phyloP scores from a whole-genome alignment of 2,329 filamentous ascomycete genomes.

The Fusarium sublunatum region DNA sequence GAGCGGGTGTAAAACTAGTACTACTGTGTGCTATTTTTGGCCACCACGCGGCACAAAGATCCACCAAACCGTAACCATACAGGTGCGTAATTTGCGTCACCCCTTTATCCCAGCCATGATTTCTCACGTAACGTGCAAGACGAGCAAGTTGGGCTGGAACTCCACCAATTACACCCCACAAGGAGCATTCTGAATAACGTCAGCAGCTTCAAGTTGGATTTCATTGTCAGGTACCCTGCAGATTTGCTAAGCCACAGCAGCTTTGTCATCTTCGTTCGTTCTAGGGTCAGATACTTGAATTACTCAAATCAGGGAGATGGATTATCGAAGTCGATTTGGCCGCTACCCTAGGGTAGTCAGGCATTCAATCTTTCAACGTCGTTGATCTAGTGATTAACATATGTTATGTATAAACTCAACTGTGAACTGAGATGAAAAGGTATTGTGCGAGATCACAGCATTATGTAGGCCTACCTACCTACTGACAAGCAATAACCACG shows the following conservation, averaged over 20 bases:
- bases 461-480: too few relatives aligned
- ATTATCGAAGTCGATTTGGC: too few relatives aligned
- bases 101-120: conserved; percentile 8
- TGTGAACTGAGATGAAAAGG: too few relatives aligned
- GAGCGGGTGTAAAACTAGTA: not conserved
- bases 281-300: not conserved
- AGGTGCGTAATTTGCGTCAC: conserved; percentile 9
- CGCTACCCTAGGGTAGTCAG: too few relatives aligned
- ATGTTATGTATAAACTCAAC: too few relatives aligned
- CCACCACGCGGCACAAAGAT: not conserved
- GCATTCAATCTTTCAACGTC: too few relatives aligned
- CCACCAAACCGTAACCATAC: not conserved
- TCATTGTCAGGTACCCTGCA: not conserved
- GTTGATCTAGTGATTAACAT: too few relatives aligned
- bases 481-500: too few relatives aligned
- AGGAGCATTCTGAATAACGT: conserved; percentile 10
- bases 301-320: too few relatives aligned
- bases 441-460: too few relatives aligned
- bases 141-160: conserved; percentile 16
- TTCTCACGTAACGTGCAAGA: conserved; percentile 3
- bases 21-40: conserved; percentile 11
- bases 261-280: not conserved
- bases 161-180: conserved; percentile 8
- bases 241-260: conserved; percentile 1
- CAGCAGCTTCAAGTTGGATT: not conserved